Percentiles rank a stretch among this genome's conserved stretches.
phyloP scores from a whole-genome alignment of 1,139 yeast genomes.

The Blastobotrys buckinghamii region DNA sequence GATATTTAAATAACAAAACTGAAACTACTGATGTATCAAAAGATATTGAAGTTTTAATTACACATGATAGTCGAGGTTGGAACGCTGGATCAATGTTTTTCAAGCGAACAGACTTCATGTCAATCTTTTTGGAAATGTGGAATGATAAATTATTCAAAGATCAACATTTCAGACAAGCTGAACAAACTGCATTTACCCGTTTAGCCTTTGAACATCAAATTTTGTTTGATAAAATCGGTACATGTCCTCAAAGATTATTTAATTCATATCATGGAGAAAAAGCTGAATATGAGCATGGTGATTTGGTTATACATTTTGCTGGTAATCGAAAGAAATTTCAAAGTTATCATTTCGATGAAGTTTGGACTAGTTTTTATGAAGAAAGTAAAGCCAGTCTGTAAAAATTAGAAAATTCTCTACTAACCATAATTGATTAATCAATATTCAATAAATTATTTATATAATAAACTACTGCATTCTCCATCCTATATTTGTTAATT shows the following conservation, averaged over 20 bases:
- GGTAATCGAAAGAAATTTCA: too few relatives aligned
- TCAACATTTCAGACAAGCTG: not conserved
- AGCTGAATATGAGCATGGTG: slow-evolving; percentile 3
- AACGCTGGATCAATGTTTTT: slow-evolving; percentile 36
- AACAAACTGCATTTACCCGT: slow-evolving; percentile 4
- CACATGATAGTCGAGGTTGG: slow-evolving; percentile 29
- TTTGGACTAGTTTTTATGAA: too few relatives aligned
- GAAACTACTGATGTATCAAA: too few relatives aligned
- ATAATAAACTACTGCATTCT: too few relatives aligned
- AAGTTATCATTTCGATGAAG: too few relatives aligned
- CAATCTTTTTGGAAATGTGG: slow-evolving; percentile 16
- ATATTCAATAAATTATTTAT: too few relatives aligned
- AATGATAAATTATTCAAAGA: slow-evolving; percentile 7
- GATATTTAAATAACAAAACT: too few relatives aligned
- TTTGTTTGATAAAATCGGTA: not conserved
- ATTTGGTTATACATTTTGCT: slow-evolving; percentile 8
- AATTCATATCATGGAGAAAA: slow-evolving; percentile 4
- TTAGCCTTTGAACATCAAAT: not conserved
- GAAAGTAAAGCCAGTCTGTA: too few relatives aligned
- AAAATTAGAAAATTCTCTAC: too few relatives aligned
- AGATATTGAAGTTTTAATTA: slow-evolving; percentile 23
- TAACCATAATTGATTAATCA: too few relatives aligned
- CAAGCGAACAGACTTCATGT: slow-evolving; percentile 26
- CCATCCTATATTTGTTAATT: too few relatives aligned
- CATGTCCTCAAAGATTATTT: slow-evolving; percentile 1